Conservation (phyloP, 306 rosid species). For the Prunus mira region DNA sequence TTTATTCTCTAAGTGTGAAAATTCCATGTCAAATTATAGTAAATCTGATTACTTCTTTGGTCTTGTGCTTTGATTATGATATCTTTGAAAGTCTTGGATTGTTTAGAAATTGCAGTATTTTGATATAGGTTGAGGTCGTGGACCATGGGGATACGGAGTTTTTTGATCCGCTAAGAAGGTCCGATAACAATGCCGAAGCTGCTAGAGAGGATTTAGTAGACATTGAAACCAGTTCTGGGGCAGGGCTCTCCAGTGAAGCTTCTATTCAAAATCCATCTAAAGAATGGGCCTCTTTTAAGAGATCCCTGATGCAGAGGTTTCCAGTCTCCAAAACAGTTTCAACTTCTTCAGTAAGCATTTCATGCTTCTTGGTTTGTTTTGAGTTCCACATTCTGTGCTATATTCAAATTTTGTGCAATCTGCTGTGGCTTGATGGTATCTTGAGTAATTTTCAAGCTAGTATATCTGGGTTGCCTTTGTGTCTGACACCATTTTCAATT, state of each 20-base stretch:
- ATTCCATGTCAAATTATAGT: background rate
- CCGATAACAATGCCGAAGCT: conserved; percentile 32
- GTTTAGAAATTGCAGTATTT: conserved; percentile 7
- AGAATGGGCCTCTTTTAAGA: conserved; percentile 85
- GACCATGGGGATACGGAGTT: conserved; percentile 43
- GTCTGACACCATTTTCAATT: conserved; percentile 15
- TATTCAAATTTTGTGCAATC: conserved; percentile 9
- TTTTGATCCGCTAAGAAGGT: conserved; percentile 78
- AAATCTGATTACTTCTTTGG: background rate
- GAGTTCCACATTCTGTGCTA: background rate
- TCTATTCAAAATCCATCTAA: conserved; percentile 36
- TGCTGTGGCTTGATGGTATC: conserved; percentile 1
- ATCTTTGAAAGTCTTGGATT: background rate
- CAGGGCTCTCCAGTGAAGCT: conserved; percentile 29
- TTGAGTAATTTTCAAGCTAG: conserved; percentile 11
- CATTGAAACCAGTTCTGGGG: conserved; percentile 22
- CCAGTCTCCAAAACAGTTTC: conserved; percentile 79
- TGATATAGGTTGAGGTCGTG: conserved; percentile 42
- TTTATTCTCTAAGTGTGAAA: background rate
- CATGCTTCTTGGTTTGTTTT: conserved; percentile 4
- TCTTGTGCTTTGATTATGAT: background rate
- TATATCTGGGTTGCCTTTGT: background rate
- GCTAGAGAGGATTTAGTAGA: conserved; percentile 23
- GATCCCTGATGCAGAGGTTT: conserved; percentile 77
- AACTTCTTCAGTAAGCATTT: conserved; percentile 61